phyloP scores from a whole-genome alignment of 805 yeast species.

The Metschnikowia kunwiensis region DNA sequence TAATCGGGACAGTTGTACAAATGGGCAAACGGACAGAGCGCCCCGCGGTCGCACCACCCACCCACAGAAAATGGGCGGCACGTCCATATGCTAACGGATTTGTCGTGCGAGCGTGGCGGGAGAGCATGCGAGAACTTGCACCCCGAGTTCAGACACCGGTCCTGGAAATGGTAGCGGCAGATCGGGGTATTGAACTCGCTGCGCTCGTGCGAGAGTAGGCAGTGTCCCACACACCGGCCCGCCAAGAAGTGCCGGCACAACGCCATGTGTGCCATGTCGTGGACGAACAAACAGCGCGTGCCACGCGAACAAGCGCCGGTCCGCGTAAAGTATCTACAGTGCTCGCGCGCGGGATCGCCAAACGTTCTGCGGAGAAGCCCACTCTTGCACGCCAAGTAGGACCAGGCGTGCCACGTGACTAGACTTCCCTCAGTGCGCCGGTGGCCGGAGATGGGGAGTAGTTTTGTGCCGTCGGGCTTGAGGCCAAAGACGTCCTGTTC shows the following conservation, averaged over 20 bases:
- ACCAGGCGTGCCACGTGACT: slow-evolving; percentile 31
- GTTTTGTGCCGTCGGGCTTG: slow-evolving; percentile 35
- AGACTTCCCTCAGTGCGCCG: slow-evolving; percentile 5
- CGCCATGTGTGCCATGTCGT: slow-evolving; percentile 48
- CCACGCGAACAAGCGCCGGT: slow-evolving; percentile 55
- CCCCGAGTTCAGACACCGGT: slow-evolving; percentile 38
- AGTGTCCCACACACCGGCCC: slow-evolving; percentile 48
- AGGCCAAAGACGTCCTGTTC: slow-evolving; percentile 45
- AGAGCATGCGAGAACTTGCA: slow-evolving; percentile 50
- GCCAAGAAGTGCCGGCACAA: slow-evolving; percentile 51
- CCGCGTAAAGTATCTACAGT: slow-evolving; percentile 37
- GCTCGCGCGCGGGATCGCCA: slow-evolving; percentile 15
- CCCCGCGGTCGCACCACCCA: slow-evolving; percentile 67
- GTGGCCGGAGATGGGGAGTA: slow-evolving; percentile 37
- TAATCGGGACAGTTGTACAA: slow-evolving; percentile 67
- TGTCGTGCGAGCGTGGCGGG: slow-evolving; percentile 48
- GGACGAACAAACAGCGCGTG: slow-evolving; percentile 50
- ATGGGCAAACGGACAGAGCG: slow-evolving; percentile 55
- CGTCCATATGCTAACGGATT: slow-evolving; percentile 38
- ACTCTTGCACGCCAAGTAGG: slow-evolving; percentile 6
- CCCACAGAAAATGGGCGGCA: slow-evolving; percentile 68
- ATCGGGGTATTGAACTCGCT: slow-evolving; percentile 54
- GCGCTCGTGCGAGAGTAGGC: slow-evolving; percentile 56
- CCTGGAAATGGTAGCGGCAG: slow-evolving; percentile 28
- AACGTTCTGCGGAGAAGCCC: slow-evolving; percentile 8